These are phyloP conservation scores for Eragrostis nindensis DNA, from an alignment of 176 grass and related monocot genomes.

Conservation along the genomic window DNA sequence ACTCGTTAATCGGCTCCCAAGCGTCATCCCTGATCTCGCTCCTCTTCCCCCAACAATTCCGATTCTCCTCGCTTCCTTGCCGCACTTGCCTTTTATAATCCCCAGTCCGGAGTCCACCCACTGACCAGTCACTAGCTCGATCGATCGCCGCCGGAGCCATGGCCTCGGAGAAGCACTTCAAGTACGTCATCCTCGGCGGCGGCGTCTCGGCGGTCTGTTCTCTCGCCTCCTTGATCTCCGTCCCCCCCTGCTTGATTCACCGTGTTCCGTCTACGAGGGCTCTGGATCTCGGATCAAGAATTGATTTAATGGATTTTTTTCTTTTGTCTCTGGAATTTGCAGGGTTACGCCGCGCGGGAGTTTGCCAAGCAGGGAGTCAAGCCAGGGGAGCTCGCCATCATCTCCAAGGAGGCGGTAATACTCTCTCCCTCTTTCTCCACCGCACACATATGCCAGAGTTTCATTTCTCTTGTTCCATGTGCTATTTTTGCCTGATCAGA, in stretches of 20 bases:
- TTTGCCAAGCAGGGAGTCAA: slow-evolving; percentile 73
- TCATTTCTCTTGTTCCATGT: not conserved
- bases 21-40: not conserved
- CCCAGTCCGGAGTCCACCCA: not conserved
- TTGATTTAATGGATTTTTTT: slow-evolving; percentile 3
- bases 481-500: not conserved
- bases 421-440: not conserved
- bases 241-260: not conserved
- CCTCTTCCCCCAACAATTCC: not conserved
- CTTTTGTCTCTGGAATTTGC: slow-evolving; percentile 6
- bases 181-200: slow-evolving; percentile 92
- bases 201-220: slow-evolving; percentile 71
- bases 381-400: slow-evolving; percentile 86
- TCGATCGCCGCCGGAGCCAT: slow-evolving; percentile 19
- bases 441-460: not conserved
- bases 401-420: slow-evolving; percentile 93
- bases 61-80: not conserved
- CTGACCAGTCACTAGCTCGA: not conserved
- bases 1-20: too few species aligned
- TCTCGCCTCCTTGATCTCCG: not conserved
- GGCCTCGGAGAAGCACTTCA: slow-evolving; percentile 83
- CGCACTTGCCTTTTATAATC: not conserved
- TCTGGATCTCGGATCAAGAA: slow-evolving; percentile 26
- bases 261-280: not conserved
- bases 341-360: slow-evolving; percentile 86